phyloP scores from a whole-genome alignment of 257 asterid genomes.

The Leptodermis oblonga region DNA sequence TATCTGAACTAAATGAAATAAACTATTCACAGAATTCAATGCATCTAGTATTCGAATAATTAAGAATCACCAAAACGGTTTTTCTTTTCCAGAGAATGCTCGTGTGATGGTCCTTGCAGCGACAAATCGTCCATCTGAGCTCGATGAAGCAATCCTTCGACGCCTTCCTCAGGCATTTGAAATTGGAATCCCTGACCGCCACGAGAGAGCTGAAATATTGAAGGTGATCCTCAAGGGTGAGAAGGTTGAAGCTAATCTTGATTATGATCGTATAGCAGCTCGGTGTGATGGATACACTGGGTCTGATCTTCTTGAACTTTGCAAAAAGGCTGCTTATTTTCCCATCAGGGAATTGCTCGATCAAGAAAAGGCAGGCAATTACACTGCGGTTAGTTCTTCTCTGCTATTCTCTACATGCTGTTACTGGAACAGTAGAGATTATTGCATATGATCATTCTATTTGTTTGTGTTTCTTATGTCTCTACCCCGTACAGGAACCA shows the following conservation, averaged over 20 bases:
- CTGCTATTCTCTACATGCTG: slow-evolving; percentile 1
- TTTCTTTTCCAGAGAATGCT: slow-evolving; percentile 55
- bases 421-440: background rate
- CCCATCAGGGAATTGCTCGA: slow-evolving; percentile 75
- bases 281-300: slow-evolving; percentile 84
- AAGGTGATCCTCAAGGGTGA: slow-evolving; percentile 83
- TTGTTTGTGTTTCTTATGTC: background rate
- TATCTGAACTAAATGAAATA: background rate
- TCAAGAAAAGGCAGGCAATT: slow-evolving; percentile 64
- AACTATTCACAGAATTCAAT: background rate
- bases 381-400: slow-evolving; percentile 40
- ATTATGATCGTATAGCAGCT: slow-evolving; percentile 62
- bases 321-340: slow-evolving; percentile 89
- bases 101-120: slow-evolving; percentile 97
- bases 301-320: slow-evolving; percentile 86
- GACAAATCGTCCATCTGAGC: slow-evolving; percentile 96
- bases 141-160: slow-evolving; percentile 94
- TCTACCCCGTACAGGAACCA: slow-evolving; percentile 40
- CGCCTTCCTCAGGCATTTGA: slow-evolving; percentile 97
- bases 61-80: background rate
- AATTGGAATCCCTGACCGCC: slow-evolving; percentile 65
- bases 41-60: background rate
- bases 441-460: background rate
- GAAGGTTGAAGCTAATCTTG: slow-evolving; percentile 54
- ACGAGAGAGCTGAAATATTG: slow-evolving; percentile 68